Conservation (phyloP, 1,139 yeast genomes). For the Candida sojae region DNA sequence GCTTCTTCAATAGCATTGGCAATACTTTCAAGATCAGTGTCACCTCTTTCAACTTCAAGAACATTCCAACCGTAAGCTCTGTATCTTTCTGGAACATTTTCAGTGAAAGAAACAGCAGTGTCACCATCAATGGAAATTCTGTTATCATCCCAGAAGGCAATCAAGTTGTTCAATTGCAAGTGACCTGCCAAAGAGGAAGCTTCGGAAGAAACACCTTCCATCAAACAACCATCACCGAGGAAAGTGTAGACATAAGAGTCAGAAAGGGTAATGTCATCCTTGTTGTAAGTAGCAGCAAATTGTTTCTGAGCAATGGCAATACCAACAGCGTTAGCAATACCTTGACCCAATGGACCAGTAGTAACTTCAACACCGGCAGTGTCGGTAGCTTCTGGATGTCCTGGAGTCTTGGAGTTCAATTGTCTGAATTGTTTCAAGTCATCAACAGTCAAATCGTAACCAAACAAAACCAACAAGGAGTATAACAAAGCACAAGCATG, state of each 20-base stretch:
- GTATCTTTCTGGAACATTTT: conserved; percentile 84
- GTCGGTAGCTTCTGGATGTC: conserved; percentile 85
- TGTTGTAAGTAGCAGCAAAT: conserved; percentile 91
- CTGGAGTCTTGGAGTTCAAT: conserved; percentile 89
- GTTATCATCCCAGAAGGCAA: conserved; percentile 97
- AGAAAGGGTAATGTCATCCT: conserved; percentile 71
- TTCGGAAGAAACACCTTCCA: conserved; percentile 98
- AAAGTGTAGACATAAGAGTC: conserved; percentile 79
- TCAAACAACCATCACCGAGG: conserved; percentile 97
- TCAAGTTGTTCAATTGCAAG: conserved; percentile 88
- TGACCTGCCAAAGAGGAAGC: conserved; percentile 97
- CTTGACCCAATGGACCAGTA: conserved; percentile 99
- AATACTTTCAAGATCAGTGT: conserved; percentile 74
- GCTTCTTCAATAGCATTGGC: conserved; percentile 74
- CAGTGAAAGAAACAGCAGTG: conserved; percentile 90
- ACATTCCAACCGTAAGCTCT: conserved; percentile 96
- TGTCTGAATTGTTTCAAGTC: conserved; percentile 94
- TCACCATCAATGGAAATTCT: conserved; percentile 96
- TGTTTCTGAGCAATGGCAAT: conserved; percentile 93
- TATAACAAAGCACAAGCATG: conserved; percentile 94
- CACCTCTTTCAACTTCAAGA: conserved; percentile 75
- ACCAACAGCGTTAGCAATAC: conserved; percentile 96
- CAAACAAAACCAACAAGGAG: conserved; percentile 81
- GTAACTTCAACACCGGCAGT: conserved; percentile 95
- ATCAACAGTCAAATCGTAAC: conserved; percentile 78